Base-by-base conservation (phyloP, 2,329 filamentous ascomycete species). In the Teratosphaeria destructans region DNA sequence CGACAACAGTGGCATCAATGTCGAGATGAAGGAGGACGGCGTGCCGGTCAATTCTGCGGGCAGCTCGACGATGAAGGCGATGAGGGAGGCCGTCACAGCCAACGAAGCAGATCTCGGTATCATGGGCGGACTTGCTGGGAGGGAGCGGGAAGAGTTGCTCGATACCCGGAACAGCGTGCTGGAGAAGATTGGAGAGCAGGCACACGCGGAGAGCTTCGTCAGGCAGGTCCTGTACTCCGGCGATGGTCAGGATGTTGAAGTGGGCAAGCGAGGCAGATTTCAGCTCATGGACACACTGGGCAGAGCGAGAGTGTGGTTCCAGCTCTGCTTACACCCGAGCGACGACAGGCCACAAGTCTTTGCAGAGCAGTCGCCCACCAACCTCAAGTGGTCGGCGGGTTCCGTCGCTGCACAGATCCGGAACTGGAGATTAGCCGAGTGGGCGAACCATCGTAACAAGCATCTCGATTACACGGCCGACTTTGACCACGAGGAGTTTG, bases 11-110 rank as follows among this genome's bases (percentile, higher is more conserved):
- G 94, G 94, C 57, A 96, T 99, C 76, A 97, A 97, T 67, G 82
- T 88, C 0, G 94, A 99, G 77, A 97, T 99, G 92, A 95, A 93
- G 69, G 87, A 93, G 63, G 94, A 99, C 66, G 94, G 94, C 10
- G 83, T 99, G 0, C 82, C 89, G n/a, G 82, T 95, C 2, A 76
- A 82, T 0, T 67, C 86, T 0, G 85, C 85, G 1, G 88, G 89
- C n/a, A 87, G 86, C 60, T 95, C 93, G 0, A 87, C 97, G 10
- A 72, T 93, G 14, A 86, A 88, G 43, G 92, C 96, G 71, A 95
- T 96, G 88, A 85, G 89, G 68, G 85, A 86, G 60, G 90, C 92
- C 1, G 83, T 96, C 5, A 76, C 84, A 0, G 86, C 89, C 55
- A 88, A 86, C 47, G 90, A 86, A 56, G 85, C 87, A 1, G 90